Base-by-base conservation (phyloP, 139 green algal genomes). In the Chlorella sorokiniana region DNA sequence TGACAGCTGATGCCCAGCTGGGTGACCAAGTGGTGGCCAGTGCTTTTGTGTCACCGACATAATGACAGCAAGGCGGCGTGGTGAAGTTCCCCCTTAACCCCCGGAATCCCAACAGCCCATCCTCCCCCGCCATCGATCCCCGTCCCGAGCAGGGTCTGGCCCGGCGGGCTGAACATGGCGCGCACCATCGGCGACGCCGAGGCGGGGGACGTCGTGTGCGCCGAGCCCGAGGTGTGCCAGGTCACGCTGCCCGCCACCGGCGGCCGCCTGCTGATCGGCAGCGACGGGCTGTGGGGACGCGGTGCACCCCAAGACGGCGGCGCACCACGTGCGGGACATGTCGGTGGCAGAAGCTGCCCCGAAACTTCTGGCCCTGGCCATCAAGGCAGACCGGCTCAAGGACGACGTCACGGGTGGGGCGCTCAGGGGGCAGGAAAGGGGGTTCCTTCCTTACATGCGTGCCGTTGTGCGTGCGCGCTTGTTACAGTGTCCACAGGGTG, bases 251-350 rank as follows among this genome's bases (percentile, higher is more conserved):
- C 95, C 29, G 68, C 75, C 70, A 81, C 64, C 3, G 95, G 95
- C n/a, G 94, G 74, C 0, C 91, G 95, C 23, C 84, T 98, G 63
- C 90, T 97, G 80, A 90, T 98, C 7, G 95, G 92, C 29, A 94
- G 86, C 38, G 95, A 98, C 83, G 95, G 95, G 8, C 85, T 98
- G 79, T 98, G 95, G 95, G n/a, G 95, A 98, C 78, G 91, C 90
- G 1, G 70, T 95, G 27, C 81, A 84, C 69, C 82, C 87, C 35
- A 97, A 97, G 86, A 89, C 86, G 0, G 91, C 89, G 40, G 74
- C 83, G 1, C 86, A 93, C 70, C 78, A 86, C 67, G 74, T 82
- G 0, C 81, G 91, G 14, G 83, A 85, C 31, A 88, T 93, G 83
- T 40, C 69, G 0, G 85, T 91, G 10, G 65, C 42, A 51, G 87